Conservation (phyloP, 148 eudicot species). For the Selenicereus undatus region DNA sequence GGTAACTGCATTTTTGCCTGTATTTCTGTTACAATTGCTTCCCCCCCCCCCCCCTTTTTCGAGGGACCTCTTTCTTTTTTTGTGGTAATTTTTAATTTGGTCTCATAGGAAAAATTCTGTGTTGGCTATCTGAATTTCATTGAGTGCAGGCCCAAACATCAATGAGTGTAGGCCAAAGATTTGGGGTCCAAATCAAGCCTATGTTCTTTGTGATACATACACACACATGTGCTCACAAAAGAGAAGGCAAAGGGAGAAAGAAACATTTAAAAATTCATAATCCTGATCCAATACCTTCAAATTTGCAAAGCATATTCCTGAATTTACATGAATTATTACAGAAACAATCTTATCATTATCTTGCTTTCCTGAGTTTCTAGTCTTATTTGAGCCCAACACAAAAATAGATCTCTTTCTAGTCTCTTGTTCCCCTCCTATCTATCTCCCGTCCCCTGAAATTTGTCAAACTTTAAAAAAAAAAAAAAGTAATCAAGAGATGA, state of each 20-base stretch:
- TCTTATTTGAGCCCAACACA: background rate
- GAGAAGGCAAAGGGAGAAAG: background rate
- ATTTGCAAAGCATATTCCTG: background rate
- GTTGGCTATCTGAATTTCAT: background rate
- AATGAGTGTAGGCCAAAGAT: too few species aligned
- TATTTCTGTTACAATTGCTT: background rate
- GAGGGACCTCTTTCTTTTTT: background rate
- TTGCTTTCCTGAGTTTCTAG: background rate
- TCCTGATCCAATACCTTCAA: background rate
- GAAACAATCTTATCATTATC: background rate
- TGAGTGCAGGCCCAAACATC: background rate
- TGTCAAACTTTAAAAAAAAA: too few species aligned
- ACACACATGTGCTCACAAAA: background rate
- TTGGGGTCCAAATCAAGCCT: background rate
- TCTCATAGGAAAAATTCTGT: background rate
- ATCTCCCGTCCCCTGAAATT: too few species aligned
- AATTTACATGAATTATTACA: background rate
- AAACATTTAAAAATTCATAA: background rate
- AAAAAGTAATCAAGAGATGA: too few species aligned
- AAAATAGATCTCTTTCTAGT: background rate
- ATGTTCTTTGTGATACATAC: background rate
- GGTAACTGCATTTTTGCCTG: slow-evolving; percentile 37
- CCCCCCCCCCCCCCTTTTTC: background rate
- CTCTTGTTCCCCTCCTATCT: too few species aligned
- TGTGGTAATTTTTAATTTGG: background rate